These are phyloP conservation scores for Bipolaris oryzae DNA, from an alignment of 2,329 filamentous ascomycete genomes.

Conservation along the genomic window DNA sequence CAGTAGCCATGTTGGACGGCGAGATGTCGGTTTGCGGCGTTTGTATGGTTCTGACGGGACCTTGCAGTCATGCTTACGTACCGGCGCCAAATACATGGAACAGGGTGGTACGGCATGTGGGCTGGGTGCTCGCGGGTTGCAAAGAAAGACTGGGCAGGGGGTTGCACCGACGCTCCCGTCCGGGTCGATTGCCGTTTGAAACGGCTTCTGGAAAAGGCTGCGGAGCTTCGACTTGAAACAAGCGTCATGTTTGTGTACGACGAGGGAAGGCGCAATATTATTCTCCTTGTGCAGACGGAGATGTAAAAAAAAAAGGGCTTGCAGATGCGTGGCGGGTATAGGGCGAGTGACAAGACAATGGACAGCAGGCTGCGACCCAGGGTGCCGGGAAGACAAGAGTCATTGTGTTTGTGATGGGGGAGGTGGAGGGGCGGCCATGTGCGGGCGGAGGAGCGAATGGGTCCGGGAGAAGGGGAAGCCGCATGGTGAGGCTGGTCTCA, in stretches of 20 bases:
- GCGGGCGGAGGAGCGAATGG: slow-evolving; percentile 31
- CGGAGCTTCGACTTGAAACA: slow-evolving; percentile 21
- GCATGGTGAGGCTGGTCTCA: slow-evolving; percentile 28
- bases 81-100: slow-evolving; percentile 3
- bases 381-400: background rate
- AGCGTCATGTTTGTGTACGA: slow-evolving; percentile 10
- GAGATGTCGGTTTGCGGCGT: slow-evolving; percentile 1
- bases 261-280: background rate
- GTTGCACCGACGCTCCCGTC: background rate
- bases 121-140: background rate
- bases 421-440: slow-evolving; percentile 7
- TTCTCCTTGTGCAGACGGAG: background rate
- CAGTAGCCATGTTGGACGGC: slow-evolving; percentile 3
- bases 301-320: background rate
- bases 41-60: slow-evolving; percentile 9
- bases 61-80: slow-evolving; percentile 15
- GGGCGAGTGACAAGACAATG: slow-evolving; percentile 5
- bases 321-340: slow-evolving; percentile 4
- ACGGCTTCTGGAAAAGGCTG: slow-evolving; percentile 33
- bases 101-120: slow-evolving; percentile 14
- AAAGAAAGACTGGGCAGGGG: background rate
- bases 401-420: slow-evolving; percentile 10
- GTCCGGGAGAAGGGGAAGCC: slow-evolving; percentile 32
- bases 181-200: slow-evolving; percentile 21
- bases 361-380: background rate